These are phyloP conservation scores for Fusarium sterilihyphosum DNA, from an alignment of 2,329 filamentous ascomycete genomes.

Conservation along the genomic window DNA sequence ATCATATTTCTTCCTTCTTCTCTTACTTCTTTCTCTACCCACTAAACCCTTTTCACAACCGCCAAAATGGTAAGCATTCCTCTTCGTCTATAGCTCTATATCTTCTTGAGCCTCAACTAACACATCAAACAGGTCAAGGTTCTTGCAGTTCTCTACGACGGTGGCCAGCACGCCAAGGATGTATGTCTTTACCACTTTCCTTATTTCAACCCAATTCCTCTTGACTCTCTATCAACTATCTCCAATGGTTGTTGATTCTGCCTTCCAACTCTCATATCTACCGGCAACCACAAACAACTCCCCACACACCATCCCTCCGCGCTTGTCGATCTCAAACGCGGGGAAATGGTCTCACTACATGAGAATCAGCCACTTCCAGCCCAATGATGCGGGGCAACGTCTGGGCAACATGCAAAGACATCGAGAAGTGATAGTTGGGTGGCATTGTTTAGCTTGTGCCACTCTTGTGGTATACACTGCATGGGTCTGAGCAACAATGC, in stretches of 20 bases:
- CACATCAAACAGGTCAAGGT: constrained; percentile 80
- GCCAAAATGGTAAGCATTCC: constrained; percentile 43
- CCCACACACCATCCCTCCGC: constrained; percentile 29
- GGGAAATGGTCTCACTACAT: constrained; percentile 38
- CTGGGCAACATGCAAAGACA: constrained; percentile 18
- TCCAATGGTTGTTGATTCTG: constrained; percentile 20
- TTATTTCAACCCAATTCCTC: background rate
- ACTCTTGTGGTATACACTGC: constrained; percentile 26
- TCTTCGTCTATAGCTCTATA: background rate
- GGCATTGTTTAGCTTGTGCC: constrained; percentile 8
- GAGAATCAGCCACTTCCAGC: constrained; percentile 37
- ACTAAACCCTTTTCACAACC: constrained; percentile 32
- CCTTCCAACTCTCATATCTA: constrained; percentile 7
- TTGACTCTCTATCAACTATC: constrained; percentile 1
- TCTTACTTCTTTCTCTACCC: constrained; percentile 23
- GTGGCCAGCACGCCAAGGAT: constrained; percentile 86
- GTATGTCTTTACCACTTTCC: constrained; percentile 58
- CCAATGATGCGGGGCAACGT: constrained; percentile 37
- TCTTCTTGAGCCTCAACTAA: constrained; percentile 31
- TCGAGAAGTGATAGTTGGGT: constrained; percentile 14
- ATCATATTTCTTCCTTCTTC: constrained; percentile 30
- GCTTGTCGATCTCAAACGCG: constrained; percentile 44
- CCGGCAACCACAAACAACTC: constrained; percentile 17
- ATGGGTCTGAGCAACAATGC: constrained; percentile 16
- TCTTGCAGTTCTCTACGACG: constrained; percentile 93